Percentiles rank a stretch among this genome's conserved stretches.
Conservation (phyloP, 2,329 filamentous ascomycete genomes). For the Penicillium sp. region DNA sequence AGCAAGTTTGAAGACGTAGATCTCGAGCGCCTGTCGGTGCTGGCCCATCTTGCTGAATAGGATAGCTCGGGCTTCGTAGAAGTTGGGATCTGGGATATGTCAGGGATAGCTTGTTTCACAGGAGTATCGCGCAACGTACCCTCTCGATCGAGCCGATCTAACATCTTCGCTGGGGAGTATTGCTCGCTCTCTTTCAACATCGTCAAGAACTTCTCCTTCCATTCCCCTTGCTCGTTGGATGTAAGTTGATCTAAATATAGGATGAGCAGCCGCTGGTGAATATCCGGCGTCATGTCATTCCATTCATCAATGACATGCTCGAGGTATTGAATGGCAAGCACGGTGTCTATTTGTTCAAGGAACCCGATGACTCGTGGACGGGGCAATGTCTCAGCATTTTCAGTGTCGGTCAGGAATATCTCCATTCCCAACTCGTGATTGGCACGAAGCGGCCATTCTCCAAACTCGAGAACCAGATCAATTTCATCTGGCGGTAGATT, state of each 20-base stretch:
- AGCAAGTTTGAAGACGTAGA: conserved; percentile 92
- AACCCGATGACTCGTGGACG: conserved; percentile 73
- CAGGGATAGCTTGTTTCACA: background rate
- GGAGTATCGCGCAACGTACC: conserved; percentile 51
- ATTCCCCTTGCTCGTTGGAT: conserved; percentile 42
- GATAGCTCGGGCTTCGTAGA: conserved; percentile 86
- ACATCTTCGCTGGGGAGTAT: conserved; percentile 76
- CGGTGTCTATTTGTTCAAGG: conserved; percentile 64
- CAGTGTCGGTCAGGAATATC: conserved; percentile 86
- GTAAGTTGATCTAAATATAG: conserved; percentile 61
- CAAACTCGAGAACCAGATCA: conserved; percentile 86
- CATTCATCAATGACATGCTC: conserved; percentile 89
- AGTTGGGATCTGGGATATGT: conserved; percentile 63
- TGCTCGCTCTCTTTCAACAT: conserved; percentile 74
- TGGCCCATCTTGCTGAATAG: conserved; percentile 92
- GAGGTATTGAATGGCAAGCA: conserved; percentile 75
- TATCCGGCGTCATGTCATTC: conserved; percentile 76
- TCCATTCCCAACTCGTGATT: conserved; percentile 81
- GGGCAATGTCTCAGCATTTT: conserved; percentile 88
- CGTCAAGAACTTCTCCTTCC: conserved; percentile 65
- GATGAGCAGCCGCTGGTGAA: conserved; percentile 80
- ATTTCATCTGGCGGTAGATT: conserved; percentile 82
- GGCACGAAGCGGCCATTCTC: conserved; percentile 76
- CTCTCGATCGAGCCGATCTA: conserved; percentile 73
- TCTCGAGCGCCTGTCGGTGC: conserved; percentile 92